phyloP scores from a whole-genome alignment of 2,329 filamentous ascomycete species.

The Drechslera avenae region DNA sequence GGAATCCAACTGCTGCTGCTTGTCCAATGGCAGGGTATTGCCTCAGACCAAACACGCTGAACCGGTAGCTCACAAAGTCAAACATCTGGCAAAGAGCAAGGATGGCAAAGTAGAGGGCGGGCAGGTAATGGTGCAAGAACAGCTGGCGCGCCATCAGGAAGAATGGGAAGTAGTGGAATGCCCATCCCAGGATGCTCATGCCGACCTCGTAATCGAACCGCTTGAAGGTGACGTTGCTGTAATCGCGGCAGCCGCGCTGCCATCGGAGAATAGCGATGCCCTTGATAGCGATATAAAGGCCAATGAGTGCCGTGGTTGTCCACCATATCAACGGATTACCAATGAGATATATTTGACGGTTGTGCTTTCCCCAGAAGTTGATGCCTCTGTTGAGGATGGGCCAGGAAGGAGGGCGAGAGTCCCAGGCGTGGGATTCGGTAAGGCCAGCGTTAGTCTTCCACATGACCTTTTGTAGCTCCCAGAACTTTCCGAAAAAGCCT shows the following conservation, averaged over 20 bases:
- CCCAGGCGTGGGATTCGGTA: conserved; percentile 96
- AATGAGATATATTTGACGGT: conserved; percentile 94
- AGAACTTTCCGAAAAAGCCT: conserved; percentile 97
- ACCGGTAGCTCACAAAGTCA: conserved; percentile 79
- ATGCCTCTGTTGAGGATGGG: conserved; percentile 90
- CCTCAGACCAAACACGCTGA: conserved; percentile 69
- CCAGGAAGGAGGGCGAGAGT: conserved; percentile 93
- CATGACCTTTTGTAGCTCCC: conserved; percentile 97
- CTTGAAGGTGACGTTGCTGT: conserved; percentile 81
- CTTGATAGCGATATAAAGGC: conserved; percentile 82
- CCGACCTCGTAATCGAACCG: conserved; percentile 98
- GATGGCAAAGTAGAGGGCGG: conserved; percentile 92
- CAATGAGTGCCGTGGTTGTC: conserved; percentile 78
- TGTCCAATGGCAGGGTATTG: conserved; percentile 76
- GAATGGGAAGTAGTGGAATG: conserved; percentile 98
- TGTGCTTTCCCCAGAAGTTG: conserved; percentile 97
- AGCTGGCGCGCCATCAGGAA: conserved; percentile 97
- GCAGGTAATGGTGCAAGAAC: conserved; percentile 98
- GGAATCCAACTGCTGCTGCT: conserved; percentile 72
- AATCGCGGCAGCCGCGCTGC: conserved; percentile 92
- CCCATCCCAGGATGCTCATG: conserved; percentile 88
- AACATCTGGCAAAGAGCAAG: conserved; percentile 87
- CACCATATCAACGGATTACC: conserved; percentile 92
- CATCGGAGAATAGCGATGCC: conserved; percentile 84
- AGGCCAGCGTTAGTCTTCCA: conserved; percentile 98